A percentile compares a stretch with the other conserved stretches of the same genome.
These are phyloP conservation scores for Colletotrichum horii DNA, from an alignment of 2,329 filamentous ascomycete species.

Conservation along the genomic window DNA sequence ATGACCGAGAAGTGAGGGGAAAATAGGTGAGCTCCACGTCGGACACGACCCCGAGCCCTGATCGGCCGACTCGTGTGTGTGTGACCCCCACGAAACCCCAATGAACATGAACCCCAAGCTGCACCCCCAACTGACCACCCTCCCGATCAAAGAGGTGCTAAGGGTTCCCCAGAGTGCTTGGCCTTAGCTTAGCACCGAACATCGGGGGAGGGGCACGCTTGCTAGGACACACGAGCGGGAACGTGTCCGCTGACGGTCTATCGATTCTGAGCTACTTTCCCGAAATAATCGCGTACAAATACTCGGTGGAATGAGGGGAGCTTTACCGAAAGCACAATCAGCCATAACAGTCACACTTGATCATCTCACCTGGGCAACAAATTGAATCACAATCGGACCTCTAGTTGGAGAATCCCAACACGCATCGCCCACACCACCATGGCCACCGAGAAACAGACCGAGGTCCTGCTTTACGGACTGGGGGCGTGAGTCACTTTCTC, in stretches of 20 bases:
- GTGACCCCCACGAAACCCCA: background rate
- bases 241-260: background rate
- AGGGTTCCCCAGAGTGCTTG: background rate
- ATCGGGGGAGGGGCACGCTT: background rate
- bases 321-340: background rate
- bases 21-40: background rate
- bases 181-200: background rate
- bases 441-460: constrained; percentile 23
- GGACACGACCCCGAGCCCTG: background rate
- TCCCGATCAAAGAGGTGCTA: background rate
- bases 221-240: background rate
- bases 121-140: background rate
- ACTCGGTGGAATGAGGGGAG: background rate
- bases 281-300: background rate
- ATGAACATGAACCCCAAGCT: background rate
- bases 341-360: background rate
- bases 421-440: background rate
- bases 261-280: background rate
- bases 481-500: constrained; percentile 49
- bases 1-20: constrained; percentile 16
- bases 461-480: constrained; percentile 55
- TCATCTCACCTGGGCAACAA: background rate
- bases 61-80: background rate
- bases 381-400: background rate
- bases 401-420: background rate